A percentile compares a stretch with the other conserved stretches of the same genome.
phyloP scores from a whole-genome alignment of 2,329 filamentous ascomycete species.

The Sphaerulina musiva region DNA sequence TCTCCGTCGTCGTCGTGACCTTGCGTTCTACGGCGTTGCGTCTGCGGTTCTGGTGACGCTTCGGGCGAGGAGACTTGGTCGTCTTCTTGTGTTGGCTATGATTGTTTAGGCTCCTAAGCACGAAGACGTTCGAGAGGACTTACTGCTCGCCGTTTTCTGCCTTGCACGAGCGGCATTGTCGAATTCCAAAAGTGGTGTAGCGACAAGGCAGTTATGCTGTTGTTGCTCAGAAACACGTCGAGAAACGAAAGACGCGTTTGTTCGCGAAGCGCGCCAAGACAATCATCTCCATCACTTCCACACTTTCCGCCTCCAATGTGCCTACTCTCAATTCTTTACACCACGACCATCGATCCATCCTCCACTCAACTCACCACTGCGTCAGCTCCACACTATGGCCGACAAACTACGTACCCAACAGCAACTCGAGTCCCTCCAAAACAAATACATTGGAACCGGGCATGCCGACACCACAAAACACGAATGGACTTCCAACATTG shows the following conservation, averaged over 20 bases:
- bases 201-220: too few relatives aligned
- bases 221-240: not conserved
- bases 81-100: slow-evolving; percentile 23
- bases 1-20: slow-evolving; percentile 21
- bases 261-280: not conserved
- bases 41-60: slow-evolving; percentile 25
- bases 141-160: slow-evolving; percentile 28
- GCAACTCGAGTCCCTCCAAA: slow-evolving; percentile 93
- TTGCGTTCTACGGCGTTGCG: slow-evolving; percentile 28
- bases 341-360: not conserved
- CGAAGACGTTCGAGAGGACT: slow-evolving; percentile 6
- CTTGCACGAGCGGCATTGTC: slow-evolving; percentile 18
- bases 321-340: not conserved
- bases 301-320: not conserved
- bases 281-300: not conserved
- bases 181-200: not conserved
- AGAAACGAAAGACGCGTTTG: not conserved
- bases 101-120: not conserved
- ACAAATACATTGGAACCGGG: slow-evolving; percentile 91
- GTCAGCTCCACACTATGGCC: slow-evolving; percentile 47
- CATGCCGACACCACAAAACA: slow-evolving; percentile 95
- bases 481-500: slow-evolving; percentile 95
- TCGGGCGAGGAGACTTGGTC: slow-evolving; percentile 16
- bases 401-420: slow-evolving; percentile 97
- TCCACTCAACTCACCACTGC: not conserved